These are phyloP conservation scores for Cunninghamia lanceolata DNA, from an alignment of 75 land plant species.

Conservation along the genomic window DNA sequence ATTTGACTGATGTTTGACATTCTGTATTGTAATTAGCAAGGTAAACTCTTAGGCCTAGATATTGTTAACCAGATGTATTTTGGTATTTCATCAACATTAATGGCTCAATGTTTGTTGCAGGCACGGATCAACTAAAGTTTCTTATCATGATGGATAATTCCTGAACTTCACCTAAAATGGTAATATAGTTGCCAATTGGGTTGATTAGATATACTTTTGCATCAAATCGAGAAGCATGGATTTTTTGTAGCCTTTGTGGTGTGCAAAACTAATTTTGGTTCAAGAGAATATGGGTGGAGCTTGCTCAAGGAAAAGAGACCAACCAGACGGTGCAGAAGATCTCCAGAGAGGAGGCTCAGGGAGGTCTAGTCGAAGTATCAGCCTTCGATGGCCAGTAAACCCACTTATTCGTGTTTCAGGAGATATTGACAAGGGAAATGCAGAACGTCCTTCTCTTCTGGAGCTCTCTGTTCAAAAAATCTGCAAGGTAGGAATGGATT, in stretches of 20 bases:
- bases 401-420: slow-evolving; percentile 27
- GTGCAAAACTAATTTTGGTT: neutral
- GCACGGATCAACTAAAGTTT: neutral
- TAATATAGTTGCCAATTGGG: neutral
- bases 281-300: slow-evolving; percentile 8
- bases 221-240: neutral
- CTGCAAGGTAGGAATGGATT: slow-evolving; percentile 47
- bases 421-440: slow-evolving; percentile 14
- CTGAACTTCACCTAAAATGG: neutral
- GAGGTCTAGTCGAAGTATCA: slow-evolving; percentile 60
- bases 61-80: neutral
- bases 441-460: slow-evolving; percentile 64
- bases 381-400: slow-evolving; percentile 74
- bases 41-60: neutral
- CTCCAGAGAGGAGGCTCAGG: slow-evolving; percentile 31
- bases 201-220: neutral
- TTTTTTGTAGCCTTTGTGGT: neutral
- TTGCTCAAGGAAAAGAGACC: slow-evolving; percentile 56
- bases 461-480: slow-evolving; percentile 59
- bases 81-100: neutral
- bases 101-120: neutral
- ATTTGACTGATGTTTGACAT: neutral
- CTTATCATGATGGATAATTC: neutral
- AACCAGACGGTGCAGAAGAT: slow-evolving; percentile 49
- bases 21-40: neutral